Conservation (phyloP, 768 basidiomycete genomes). For the Mrakia blollopis region DNA sequence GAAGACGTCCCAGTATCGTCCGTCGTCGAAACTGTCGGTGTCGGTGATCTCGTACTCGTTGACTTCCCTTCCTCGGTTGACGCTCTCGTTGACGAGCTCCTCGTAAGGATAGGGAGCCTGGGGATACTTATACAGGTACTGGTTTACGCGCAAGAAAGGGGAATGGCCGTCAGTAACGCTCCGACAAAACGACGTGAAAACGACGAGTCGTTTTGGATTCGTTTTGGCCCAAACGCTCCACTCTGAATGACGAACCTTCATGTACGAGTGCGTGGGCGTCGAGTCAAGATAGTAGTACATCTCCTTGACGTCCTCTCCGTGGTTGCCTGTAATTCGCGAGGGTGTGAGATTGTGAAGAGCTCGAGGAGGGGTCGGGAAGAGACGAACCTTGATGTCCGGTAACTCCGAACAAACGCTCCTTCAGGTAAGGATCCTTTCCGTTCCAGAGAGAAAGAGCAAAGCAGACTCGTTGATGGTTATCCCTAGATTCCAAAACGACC, state of each 20-base stretch:
- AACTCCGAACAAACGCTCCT: slow-evolving; percentile 92
- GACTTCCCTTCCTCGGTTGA: slow-evolving; percentile 74
- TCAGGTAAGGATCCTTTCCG: slow-evolving; percentile 84
- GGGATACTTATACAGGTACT: slow-evolving; percentile 97
- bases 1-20: slow-evolving; percentile 97
- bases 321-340: slow-evolving; percentile 82
- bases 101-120: slow-evolving; percentile 91
- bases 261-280: slow-evolving; percentile 98
- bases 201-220: too few species aligned
- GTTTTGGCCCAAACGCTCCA: too few species aligned
- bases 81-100: slow-evolving; percentile 78
- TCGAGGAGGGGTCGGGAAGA: slow-evolving; percentile 23
- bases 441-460: slow-evolving; percentile 93
- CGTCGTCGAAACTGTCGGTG: slow-evolving; percentile 82
- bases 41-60: slow-evolving; percentile 91
- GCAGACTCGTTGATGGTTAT: slow-evolving; percentile 92
- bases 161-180: too few species aligned
- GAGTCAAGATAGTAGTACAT: slow-evolving; percentile 98
- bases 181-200: too few species aligned
- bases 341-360: not conserved
- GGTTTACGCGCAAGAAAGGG: too few species aligned
- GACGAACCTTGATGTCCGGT: slow-evolving; percentile 71
- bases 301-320: slow-evolving; percentile 99
- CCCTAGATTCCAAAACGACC: slow-evolving; percentile 44
- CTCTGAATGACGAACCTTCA: too few species aligned